phyloP scores from a whole-genome alignment of 805 yeast species.

The Isabelozyma gotoi region DNA sequence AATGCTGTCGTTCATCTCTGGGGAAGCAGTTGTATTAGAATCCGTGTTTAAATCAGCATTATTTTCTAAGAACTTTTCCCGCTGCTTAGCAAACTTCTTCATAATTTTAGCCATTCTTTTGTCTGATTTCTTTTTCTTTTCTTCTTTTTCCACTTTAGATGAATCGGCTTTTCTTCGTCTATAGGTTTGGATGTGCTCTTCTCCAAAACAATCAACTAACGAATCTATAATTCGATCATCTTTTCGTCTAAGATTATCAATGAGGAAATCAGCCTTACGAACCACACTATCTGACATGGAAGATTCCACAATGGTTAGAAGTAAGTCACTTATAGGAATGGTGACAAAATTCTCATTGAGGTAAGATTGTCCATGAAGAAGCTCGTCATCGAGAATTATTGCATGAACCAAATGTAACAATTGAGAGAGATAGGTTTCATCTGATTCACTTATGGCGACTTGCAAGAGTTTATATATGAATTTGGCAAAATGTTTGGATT shows the following conservation, averaged over 20 bases:
- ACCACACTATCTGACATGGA: conserved; percentile 48
- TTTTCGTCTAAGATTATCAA: conserved; percentile 50
- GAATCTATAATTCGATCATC: conserved; percentile 52
- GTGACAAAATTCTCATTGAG: conserved; percentile 47
- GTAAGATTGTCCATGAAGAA: conserved; percentile 36
- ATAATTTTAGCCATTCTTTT: conserved; percentile 61
- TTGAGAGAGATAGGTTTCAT: conserved; percentile 57
- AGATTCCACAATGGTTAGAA: conserved; percentile 52
- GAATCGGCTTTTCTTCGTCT: conserved; percentile 41
- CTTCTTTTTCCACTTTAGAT: conserved; percentile 55
- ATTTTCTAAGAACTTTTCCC: conserved; percentile 41
- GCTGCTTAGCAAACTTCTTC: conserved; percentile 59
- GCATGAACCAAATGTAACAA: conserved; percentile 73
- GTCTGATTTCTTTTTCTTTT: conserved; percentile 56
- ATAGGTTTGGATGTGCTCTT: conserved; percentile 48
- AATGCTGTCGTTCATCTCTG: conserved; percentile 3
- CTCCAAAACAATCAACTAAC: conserved; percentile 58
- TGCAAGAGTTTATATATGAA: conserved; percentile 58
- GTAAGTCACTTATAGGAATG: conserved; percentile 56
- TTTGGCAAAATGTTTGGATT: conserved; percentile 53
- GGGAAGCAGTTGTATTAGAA: conserved; percentile 2
- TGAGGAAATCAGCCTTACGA: conserved; percentile 56
- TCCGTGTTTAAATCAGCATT: conserved; percentile 23
- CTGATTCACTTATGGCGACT: conserved; percentile 47
- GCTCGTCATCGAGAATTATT: conserved; percentile 51